Evolutionary conservation across 306 rosid genomes (phyloP), one percentile per base, ranked within the genome.

Genomic region (Trifolium pratense): DNA sequence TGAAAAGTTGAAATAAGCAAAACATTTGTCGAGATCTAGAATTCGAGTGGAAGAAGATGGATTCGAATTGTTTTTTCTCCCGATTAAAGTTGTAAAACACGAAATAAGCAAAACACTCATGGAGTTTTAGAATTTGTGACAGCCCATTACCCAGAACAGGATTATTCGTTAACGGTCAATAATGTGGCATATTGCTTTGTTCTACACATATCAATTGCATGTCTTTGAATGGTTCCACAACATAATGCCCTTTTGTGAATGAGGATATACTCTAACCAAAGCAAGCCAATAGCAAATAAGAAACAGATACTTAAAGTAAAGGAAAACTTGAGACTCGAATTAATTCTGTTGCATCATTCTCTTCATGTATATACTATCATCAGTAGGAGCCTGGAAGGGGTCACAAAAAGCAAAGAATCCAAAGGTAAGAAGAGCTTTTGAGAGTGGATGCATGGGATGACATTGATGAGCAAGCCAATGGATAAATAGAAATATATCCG

Each of bases 361-460:
- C 42, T 29, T 59, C 23, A 20, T 34, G 67, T 32, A 16, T 34
- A 56, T 57, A 66, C 29, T 53, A 32, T 64, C n/a, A n/a, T n/a
- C 13, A 43, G 59, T 26, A 26, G 31, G 31, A 26, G 31, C 31
- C 31, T 56, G 74, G 77, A 9, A 65, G 62, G 20, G 45, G 74
- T 72, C 73, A 46, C 37, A 56, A 49, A 20, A 13, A 57, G 32
- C 17, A 37, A 74, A 74, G 76, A 79, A 66, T 79, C 79, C 32
- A 10, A 58, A 67, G 48, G 9, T 34, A 25, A 12, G 45, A n/a
- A 21, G 39, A 11, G 14, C 32, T 78, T 78, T 21, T 46, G 57
- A 43, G 51, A 79, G 82, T 64, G 78, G 78, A 17, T 52, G n/a
- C n/a, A n/a, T n/a, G n/a, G 0, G 56, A 21, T 14, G 48, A 13